phyloP scores from a whole-genome alignment of 306 rosid genomes.

The Ziziphus jujuba region DNA sequence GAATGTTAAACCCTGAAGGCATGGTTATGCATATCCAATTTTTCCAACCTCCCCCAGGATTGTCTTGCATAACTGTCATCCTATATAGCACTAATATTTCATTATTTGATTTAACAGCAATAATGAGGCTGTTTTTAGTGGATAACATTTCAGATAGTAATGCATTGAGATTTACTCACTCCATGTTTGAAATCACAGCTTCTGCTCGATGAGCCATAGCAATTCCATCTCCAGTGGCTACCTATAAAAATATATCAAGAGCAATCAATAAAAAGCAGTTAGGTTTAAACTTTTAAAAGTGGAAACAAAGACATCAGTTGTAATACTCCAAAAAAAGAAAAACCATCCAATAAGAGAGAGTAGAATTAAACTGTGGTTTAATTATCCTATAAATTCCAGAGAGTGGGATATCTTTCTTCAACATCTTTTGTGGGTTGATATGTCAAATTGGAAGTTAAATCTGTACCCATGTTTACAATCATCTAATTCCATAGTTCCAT shows the following conservation, averaged over 20 bases:
- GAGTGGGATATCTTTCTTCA: too few species aligned
- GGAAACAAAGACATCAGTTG: background rate
- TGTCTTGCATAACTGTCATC: background rate
- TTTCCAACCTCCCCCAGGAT: background rate
- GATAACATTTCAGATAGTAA: constrained; percentile 1
- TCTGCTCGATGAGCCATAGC: constrained; percentile 98
- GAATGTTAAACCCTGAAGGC: background rate
- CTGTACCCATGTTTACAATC: too few species aligned
- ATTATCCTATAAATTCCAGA: too few species aligned
- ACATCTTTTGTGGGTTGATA: background rate
- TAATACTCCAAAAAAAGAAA: background rate
- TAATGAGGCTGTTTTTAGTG: constrained; percentile 3
- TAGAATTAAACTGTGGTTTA: too few species aligned
- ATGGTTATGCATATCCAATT: background rate
- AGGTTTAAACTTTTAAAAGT: background rate
- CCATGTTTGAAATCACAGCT: constrained; percentile 97
- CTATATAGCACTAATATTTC: background rate
- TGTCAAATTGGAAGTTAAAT: background rate
- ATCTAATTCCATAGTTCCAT: too few species aligned
- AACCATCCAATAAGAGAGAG: too few species aligned
- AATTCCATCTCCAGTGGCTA: constrained; percentile 94
- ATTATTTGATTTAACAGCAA: constrained; percentile 13
- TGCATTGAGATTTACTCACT: constrained; percentile 52
- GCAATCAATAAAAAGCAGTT: constrained; percentile 15
- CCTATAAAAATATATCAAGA: constrained; percentile 41